Percentiles rank a stretch among this genome's conserved stretches.
Evolutionary conservation across 805 yeast genomes (phyloP).

Genomic region (Pichia deserticola): DNA sequence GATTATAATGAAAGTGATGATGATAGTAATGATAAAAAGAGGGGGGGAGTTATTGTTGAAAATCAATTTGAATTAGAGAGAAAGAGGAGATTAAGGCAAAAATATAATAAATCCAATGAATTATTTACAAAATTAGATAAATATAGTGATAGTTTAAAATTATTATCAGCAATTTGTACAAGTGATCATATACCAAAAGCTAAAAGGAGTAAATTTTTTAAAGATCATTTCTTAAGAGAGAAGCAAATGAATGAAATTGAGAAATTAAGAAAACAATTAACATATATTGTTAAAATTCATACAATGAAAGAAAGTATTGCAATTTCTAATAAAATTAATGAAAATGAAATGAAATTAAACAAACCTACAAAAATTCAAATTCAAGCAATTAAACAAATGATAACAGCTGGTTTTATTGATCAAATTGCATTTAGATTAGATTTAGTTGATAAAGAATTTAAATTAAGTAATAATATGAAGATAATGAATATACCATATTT

Average conservation of each 20-base stretch:
- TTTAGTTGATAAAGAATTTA: constrained; percentile 53
- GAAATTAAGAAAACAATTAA: constrained; percentile 74
- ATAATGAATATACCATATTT: constrained; percentile 59
- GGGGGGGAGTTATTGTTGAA: constrained; percentile 21
- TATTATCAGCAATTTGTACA: constrained; percentile 82
- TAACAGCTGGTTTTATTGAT: constrained; percentile 88
- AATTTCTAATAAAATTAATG: constrained; percentile 30
- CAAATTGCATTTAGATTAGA: constrained; percentile 86
- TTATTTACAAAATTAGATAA: constrained; percentile 63
- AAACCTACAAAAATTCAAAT: constrained; percentile 67
- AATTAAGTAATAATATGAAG: constrained; percentile 48
- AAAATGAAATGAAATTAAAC: constrained; percentile 43
- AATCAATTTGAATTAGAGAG: constrained; percentile 33
- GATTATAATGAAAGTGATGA: constrained; percentile 20
- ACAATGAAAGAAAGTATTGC: constrained; percentile 57
- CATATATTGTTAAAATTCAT: constrained; percentile 63
- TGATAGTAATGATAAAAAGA: background rate
- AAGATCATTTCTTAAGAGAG: constrained; percentile 59
- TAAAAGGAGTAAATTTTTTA: constrained; percentile 40
- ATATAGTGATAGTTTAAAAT: constrained; percentile 64
- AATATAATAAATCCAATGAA: constrained; percentile 51
- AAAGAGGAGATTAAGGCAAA: constrained; percentile 36
- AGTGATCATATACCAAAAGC: constrained; percentile 62
- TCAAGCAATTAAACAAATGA: constrained; percentile 79
- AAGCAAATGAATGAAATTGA: constrained; percentile 81